These are phyloP conservation scores for Aspergillus neoniger DNA, from an alignment of 2,329 filamentous ascomycete genomes.

Conservation along the genomic window DNA sequence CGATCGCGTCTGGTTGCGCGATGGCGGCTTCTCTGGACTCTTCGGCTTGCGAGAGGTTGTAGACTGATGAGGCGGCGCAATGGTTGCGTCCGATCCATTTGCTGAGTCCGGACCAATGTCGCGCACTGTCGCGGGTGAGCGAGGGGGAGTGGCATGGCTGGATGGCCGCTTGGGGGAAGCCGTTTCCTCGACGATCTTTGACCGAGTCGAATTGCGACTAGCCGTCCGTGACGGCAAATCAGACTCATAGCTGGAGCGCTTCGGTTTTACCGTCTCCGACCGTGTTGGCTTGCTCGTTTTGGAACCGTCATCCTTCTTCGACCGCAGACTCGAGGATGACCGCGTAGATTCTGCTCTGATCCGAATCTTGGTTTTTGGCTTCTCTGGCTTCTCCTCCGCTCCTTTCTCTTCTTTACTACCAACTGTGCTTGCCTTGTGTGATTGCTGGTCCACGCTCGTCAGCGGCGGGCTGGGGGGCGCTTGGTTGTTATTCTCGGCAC, in stretches of 20 bases:
- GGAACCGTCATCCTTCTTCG: conserved; percentile 41
- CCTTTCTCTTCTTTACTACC: conserved; percentile 35
- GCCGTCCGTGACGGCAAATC: conserved; percentile 38
- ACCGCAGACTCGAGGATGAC: conserved; percentile 46
- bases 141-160: conserved; percentile 35
- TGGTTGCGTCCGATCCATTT: conserved; percentile 49
- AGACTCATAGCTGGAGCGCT: conserved; percentile 35
- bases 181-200: conserved; percentile 34
- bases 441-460: conserved; percentile 46
- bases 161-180: conserved; percentile 36
- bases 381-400: conserved; percentile 36
- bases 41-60: conserved; percentile 31
- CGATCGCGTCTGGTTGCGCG: conserved; percentile 38
- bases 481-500: conserved; percentile 34
- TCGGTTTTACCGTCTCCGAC: conserved; percentile 43
- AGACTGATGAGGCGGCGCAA: conserved; percentile 47
- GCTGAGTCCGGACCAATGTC: conserved; percentile 38
- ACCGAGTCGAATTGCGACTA: conserved; percentile 39
- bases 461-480: conserved; percentile 52
- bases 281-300: conserved; percentile 40
- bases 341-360: conserved; percentile 41
- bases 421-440: conserved; percentile 38
- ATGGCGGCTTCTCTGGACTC: conserved; percentile 38
- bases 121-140: conserved; percentile 40
- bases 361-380: conserved; percentile 39